Evolutionary conservation across 208 protist genomes (phyloP).

Genomic region (Trypanosoma conorhini): DNA sequence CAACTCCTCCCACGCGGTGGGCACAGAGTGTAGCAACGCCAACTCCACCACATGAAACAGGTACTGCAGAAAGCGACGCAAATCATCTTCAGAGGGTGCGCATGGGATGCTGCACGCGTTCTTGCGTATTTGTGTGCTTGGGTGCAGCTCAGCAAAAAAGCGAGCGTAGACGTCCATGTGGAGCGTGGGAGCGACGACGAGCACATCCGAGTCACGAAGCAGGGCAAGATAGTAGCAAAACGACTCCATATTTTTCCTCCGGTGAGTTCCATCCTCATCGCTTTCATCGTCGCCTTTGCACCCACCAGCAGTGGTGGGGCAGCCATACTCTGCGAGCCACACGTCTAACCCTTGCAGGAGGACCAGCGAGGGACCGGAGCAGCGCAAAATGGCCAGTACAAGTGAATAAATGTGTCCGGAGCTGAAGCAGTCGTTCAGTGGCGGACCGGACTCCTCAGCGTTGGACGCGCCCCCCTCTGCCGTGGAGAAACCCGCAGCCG

Average conservation of each 20-base stretch:
- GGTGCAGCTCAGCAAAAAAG: constrained; percentile 19
- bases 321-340: constrained; percentile 47
- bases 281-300: not conserved
- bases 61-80: constrained; percentile 50
- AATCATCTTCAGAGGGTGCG: constrained; percentile 36
- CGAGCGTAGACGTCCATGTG: constrained; percentile 21
- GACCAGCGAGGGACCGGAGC: constrained; percentile 58
- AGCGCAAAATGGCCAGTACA: constrained; percentile 51
- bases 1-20: constrained; percentile 2
- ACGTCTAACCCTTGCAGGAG: constrained; percentile 61
- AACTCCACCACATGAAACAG: constrained; percentile 49
- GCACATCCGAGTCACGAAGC: constrained; percentile 58
- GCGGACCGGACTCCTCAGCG: not conserved
- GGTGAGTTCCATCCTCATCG: constrained; percentile 22
- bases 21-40: constrained; percentile 35
- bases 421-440: constrained; percentile 24
- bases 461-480: not conserved
- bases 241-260: constrained; percentile 29
- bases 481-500: not conserved
- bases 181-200: constrained; percentile 55
- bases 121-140: constrained; percentile 43
- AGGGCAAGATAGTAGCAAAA: constrained; percentile 67
- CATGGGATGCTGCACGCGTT: constrained; percentile 23
- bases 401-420: constrained; percentile 59
- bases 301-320: constrained; percentile 3